Conservation (phyloP, 208 protist genomes). For the Porcisia hertigi region DNA sequence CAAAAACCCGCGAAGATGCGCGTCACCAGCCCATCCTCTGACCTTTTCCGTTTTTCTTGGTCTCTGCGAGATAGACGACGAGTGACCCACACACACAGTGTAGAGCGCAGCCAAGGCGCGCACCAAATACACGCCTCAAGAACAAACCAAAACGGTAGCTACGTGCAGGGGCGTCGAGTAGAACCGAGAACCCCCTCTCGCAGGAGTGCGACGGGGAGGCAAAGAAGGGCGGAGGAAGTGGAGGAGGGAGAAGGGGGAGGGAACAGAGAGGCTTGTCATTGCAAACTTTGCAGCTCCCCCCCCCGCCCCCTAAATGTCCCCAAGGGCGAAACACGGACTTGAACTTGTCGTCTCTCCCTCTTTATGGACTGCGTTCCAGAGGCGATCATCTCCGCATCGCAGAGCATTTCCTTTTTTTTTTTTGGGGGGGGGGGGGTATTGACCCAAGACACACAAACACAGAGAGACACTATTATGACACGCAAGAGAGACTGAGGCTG, state of each 20-base stretch:
- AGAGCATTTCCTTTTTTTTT: no score
- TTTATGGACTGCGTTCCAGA: not conserved
- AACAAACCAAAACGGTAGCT: not conserved
- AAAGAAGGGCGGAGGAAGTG: not conserved
- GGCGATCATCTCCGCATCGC: not conserved
- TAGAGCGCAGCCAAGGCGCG: not conserved
- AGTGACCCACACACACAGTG: not conserved
- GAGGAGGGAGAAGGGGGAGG: not conserved
- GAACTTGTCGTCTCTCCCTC: not conserved
- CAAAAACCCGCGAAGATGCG: not conserved
- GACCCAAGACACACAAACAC: not conserved
- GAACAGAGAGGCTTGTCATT: not conserved
- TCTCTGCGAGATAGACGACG: not conserved
- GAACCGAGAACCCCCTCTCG: not conserved
- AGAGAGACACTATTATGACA: not conserved
- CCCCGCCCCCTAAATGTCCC: no score
- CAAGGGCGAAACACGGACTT: not conserved
- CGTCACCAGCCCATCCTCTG: not conserved
- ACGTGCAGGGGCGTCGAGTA: not conserved
- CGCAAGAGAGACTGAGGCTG: not conserved
- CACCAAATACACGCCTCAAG: not conserved
- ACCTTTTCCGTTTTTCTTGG: not conserved
- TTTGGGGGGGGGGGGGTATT: not conserved
- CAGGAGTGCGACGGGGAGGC: not conserved
- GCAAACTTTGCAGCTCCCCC: not conserved